A percentile compares a stretch with the other conserved stretches of the same genome.
Evolutionary conservation across 2,329 filamentous ascomycete species (phyloP).

Genomic region (Sporothrix variecibatus): DNA sequence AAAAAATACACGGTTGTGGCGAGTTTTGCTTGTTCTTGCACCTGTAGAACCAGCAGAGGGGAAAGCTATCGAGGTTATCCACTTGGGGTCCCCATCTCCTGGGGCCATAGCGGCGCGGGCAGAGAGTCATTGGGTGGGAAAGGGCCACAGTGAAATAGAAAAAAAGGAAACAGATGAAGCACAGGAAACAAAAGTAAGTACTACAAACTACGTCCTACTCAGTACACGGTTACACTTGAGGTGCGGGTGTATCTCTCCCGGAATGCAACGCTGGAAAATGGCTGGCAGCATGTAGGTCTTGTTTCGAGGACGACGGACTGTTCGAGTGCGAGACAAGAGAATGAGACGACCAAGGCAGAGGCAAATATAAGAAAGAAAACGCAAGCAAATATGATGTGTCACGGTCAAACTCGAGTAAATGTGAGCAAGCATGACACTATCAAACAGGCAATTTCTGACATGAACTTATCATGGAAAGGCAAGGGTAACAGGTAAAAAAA

Average conservation of each 20-base stretch:
- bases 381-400: slow-evolving; percentile 2
- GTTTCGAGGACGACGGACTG: neutral
- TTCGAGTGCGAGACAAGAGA: neutral
- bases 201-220: neutral
- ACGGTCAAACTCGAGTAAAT: neutral
- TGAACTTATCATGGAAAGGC: neutral
- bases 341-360: neutral
- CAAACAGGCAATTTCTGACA: neutral
- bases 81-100: neutral
- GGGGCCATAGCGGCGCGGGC: slow-evolving; percentile 7
- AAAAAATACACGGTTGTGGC: neutral
- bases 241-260: neutral
- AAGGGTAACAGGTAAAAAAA: neutral
- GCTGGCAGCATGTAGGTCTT: neutral
- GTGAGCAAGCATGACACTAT: neutral
- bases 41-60: neutral
- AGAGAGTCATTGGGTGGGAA: neutral
- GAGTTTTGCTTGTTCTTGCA: neutral
- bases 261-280: neutral
- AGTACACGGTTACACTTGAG: neutral
- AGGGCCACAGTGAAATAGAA: neutral
- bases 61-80: neutral
- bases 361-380: neutral
- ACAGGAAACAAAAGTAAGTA: neutral
- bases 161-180: neutral